Evolutionary conservation across 2,329 filamentous ascomycete species (phyloP), one percentile per base, ranked within the genome.

Genomic region (Neodidymelliopsis sp.): DNA sequence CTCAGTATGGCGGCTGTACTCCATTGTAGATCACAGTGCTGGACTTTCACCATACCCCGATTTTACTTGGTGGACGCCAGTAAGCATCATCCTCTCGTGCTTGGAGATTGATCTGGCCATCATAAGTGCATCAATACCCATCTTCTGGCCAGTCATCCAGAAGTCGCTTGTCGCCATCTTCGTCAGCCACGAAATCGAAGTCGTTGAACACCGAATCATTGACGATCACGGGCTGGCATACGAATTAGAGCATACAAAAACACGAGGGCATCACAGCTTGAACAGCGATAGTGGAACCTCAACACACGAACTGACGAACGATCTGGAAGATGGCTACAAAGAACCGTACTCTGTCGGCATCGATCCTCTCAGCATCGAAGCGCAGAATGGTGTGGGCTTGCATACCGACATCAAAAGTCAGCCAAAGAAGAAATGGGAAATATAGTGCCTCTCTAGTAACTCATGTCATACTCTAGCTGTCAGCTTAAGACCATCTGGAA

Each of bases 121-220:
- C 24, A 64, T 67, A 24, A 68, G 65, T 51, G 68, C 69, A 12
- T 68, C 64, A 4, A 67, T 72, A 42, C 69, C 69, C 7, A 66
- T 71, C 29, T 72, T 72, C 59, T 72, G 68, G 68, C 69, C 69
- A 3, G 48, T 69, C 7, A 51, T 72, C 37, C 56, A 65, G 19
- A 53, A 56, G 28, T 62, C 62, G 3, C 31, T 68, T 22, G 38
- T 53, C 12, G 56, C 63, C 24, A 72, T 71, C 30, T 67, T 71
- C 28, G 63, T 71, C 35, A 69, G 63, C 7, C 65, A 61, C 49
- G 67, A 73, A 39, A 63, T 74, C 18, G 49, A 67, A 11, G 58
- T 74, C 4, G 62, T 59, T 1, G 67, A 70, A 24, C 64, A 69
- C 18, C 61, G 55, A 9, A 40, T 60, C 6, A 33, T 62, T 8